Evolutionary conservation across 257 asterid genomes (phyloP).

Genomic region (Ocimum tenuiflorum): DNA sequence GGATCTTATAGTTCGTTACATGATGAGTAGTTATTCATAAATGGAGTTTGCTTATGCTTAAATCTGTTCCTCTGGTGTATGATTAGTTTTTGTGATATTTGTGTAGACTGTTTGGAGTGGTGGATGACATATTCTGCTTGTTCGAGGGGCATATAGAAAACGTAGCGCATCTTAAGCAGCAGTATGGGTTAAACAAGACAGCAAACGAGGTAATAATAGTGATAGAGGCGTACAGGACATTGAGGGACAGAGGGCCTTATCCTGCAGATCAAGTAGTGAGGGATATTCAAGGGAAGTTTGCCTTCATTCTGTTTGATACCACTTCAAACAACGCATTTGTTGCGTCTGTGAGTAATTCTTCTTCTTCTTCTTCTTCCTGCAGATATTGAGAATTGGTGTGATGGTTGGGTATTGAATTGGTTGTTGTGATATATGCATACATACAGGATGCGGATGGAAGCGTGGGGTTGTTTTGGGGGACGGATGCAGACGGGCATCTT

Average conservation of each 20-base stretch:
- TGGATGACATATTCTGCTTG: constrained; percentile 89
- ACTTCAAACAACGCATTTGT: constrained; percentile 51
- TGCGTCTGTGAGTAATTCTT: constrained; percentile 58
- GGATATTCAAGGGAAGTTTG: constrained; percentile 75
- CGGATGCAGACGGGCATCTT: constrained; percentile 76
- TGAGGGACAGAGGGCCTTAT: constrained; percentile 97
- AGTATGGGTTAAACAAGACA: constrained; percentile 79
- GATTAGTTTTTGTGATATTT: too few relatives aligned
- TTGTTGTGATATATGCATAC: too few relatives aligned
- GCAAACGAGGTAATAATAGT: constrained; percentile 83
- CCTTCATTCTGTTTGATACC: constrained; percentile 64
- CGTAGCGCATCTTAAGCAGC: constrained; percentile 86
- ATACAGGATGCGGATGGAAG: constrained; percentile 77
- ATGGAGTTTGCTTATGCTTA: neutral
- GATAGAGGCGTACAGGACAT: constrained; percentile 83
- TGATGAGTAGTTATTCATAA: constrained; percentile 22
- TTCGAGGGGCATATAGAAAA: constrained; percentile 90
- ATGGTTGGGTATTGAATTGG: too few relatives aligned
- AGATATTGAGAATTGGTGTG: too few relatives aligned
- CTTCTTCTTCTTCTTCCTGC: too few relatives aligned
- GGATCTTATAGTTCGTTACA: too few relatives aligned
- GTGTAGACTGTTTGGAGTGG: constrained; percentile 76
- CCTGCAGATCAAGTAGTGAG: constrained; percentile 93
- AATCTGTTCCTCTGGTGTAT: too few relatives aligned
- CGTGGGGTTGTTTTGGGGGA: constrained; percentile 85